Conservation (phyloP, 805 yeast species). For the Zygotorulaspora florentina region DNA sequence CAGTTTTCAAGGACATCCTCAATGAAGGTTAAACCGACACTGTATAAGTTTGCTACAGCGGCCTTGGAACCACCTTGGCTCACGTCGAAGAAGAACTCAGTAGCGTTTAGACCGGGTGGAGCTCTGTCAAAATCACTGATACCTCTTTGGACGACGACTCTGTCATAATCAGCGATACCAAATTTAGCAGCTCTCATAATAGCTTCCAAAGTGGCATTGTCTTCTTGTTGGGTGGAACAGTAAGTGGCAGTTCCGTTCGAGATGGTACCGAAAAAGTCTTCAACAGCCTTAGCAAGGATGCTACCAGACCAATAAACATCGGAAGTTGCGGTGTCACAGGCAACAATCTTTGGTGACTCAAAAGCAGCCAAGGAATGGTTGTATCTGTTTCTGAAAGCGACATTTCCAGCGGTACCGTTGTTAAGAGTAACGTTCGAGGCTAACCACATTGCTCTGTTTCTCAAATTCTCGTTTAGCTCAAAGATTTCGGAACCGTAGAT, state of each 20-base stretch:
- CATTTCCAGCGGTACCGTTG: conserved; percentile 45
- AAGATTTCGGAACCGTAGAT: conserved; percentile 64
- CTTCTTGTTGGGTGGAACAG: conserved; percentile 65
- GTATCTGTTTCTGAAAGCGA: conserved; percentile 46
- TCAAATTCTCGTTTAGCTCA: conserved; percentile 54
- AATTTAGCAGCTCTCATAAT: conserved; percentile 49
- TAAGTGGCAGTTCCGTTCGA: conserved; percentile 58
- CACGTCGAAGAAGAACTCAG: conserved; percentile 47
- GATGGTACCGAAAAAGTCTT: conserved; percentile 44
- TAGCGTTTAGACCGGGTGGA: conserved; percentile 41
- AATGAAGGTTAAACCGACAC: conserved; percentile 52
- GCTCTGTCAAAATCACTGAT: conserved; percentile 57
- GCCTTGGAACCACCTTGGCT: conserved; percentile 49
- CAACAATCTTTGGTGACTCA: conserved; percentile 43
- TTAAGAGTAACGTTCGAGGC: conserved; percentile 43
- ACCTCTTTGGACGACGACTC: conserved; percentile 58
- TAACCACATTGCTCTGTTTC: conserved; percentile 53
- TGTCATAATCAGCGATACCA: conserved; percentile 53
- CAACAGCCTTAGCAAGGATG: conserved; percentile 47
- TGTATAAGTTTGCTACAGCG: conserved; percentile 48
- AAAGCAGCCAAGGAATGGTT: conserved; percentile 46
- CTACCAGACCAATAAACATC: conserved; percentile 59
- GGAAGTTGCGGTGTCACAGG: conserved; percentile 58
- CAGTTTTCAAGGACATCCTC: conserved; percentile 50
- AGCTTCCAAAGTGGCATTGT: conserved; percentile 60